Percentiles rank a stretch among this genome's conserved stretches.
phyloP scores from a whole-genome alignment of 164 flowering plant species.

The Houttuynia cordata region DNA sequence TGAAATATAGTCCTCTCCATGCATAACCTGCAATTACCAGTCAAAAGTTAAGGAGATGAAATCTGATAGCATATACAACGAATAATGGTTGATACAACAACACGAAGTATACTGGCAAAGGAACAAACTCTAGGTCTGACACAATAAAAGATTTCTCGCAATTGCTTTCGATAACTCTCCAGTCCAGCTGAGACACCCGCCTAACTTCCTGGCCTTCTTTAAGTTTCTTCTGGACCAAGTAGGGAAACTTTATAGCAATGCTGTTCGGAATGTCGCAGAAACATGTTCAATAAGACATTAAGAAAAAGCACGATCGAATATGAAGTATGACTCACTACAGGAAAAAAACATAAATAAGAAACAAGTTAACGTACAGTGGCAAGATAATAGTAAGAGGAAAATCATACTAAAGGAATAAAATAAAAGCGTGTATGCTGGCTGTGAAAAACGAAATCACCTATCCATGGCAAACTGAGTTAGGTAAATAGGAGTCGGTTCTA shows the following conservation, averaged over 20 bases:
- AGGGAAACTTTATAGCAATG: conserved; percentile 61
- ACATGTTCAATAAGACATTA: neutral
- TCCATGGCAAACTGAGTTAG: conserved; percentile 68
- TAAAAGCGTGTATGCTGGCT: too few relatives aligned
- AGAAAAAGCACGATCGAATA: neutral
- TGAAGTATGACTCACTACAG: too few relatives aligned
- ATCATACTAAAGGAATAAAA: too few relatives aligned
- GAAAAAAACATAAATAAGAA: too few relatives aligned
- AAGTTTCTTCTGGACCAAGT: conserved; percentile 62
- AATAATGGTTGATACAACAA: neutral
- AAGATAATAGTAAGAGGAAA: neutral
- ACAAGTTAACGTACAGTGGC: neutral
- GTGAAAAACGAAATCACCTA: conserved; percentile 31
- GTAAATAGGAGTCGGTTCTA: conserved; percentile 69
- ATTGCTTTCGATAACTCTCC: conserved; percentile 61
- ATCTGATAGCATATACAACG: neutral
- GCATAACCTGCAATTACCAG: conserved; percentile 67
- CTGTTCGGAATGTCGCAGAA: conserved; percentile 28
- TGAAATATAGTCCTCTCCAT: conserved; percentile 93
- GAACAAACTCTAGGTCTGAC: conserved; percentile 75
- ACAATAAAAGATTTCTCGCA: conserved; percentile 56
- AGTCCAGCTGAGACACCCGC: conserved; percentile 79
- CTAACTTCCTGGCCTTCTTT: conserved; percentile 80
- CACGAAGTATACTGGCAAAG: conserved; percentile 63
- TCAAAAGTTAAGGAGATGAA: neutral